phyloP scores from a whole-genome alignment of 164 flowering plant genomes.

The Tetrastigma voinierianum region DNA sequence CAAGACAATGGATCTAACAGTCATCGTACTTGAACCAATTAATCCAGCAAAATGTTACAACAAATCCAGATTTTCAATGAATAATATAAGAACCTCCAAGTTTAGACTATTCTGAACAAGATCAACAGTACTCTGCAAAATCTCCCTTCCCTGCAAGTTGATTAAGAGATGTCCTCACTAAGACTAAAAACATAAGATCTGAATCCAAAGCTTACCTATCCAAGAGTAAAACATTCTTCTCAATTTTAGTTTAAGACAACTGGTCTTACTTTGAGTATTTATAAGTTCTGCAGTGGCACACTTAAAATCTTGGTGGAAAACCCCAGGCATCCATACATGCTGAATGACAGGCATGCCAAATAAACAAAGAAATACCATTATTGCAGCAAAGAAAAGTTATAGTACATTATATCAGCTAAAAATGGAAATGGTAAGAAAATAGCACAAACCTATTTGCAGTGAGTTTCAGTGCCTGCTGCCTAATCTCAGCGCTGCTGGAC shows the following conservation, averaged over 20 bases:
- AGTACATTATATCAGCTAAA: too few relatives aligned
- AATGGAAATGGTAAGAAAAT: background rate
- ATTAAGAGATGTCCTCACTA: background rate
- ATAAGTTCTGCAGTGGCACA: constrained; percentile 99
- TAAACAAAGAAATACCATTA: background rate
- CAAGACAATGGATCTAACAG: constrained; percentile 3
- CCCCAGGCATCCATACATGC: constrained; percentile 99
- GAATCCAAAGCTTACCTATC: too few relatives aligned
- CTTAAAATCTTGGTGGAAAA: constrained; percentile 98
- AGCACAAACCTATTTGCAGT: constrained; percentile 87
- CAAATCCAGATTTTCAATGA: background rate
- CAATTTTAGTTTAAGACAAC: constrained; percentile 1
- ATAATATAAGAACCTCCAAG: constrained; percentile 57
- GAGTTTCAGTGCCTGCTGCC: constrained; percentile 97
- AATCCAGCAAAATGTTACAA: constrained; percentile 1
- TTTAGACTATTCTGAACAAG: constrained; percentile 88
- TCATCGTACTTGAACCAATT: background rate
- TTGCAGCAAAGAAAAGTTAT: background rate
- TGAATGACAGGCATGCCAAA: constrained; percentile 29
- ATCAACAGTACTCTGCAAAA: constrained; percentile 93
- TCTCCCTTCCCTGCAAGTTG: constrained; percentile 87
- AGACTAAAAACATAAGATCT: background rate
- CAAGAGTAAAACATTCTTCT: background rate
- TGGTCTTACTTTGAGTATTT: constrained; percentile 69
- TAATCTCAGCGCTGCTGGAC: constrained; percentile 86